Percentiles rank a stretch among this genome's conserved stretches.
These are phyloP conservation scores for Macadamia tetraphylla DNA, from an alignment of 164 flowering plant species.

Conservation along the genomic window DNA sequence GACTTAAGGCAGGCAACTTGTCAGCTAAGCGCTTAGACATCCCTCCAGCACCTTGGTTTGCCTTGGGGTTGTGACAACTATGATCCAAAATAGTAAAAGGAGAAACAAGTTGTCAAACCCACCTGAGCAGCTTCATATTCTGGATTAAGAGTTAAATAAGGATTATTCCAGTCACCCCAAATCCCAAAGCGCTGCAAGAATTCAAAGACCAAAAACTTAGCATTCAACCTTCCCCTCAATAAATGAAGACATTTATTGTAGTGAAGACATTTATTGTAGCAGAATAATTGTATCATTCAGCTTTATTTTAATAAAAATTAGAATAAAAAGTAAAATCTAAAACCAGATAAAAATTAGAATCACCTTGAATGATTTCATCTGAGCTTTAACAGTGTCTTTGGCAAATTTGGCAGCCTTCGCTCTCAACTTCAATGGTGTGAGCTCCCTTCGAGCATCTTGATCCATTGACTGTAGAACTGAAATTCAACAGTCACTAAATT, in stretches of 20 bases:
- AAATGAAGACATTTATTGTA: slow-evolving; percentile 1
- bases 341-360: slow-evolving; percentile 6
- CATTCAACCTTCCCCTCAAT: not conserved
- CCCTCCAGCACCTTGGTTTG: too few species aligned
- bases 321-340: not conserved
- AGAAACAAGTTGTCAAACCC: slow-evolving; percentile 6
- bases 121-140: slow-evolving; percentile 99
- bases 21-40: too few species aligned
- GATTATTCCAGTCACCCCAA: slow-evolving; percentile 93
- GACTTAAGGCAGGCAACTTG: too few species aligned
- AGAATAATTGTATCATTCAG: not conserved
- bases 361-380: slow-evolving; percentile 96
- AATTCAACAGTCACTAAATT: slow-evolving; percentile 11
- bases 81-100: not conserved
- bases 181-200: slow-evolving; percentile 82
- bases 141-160: slow-evolving; percentile 88
- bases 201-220: slow-evolving; percentile 5
- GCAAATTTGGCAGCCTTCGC: slow-evolving; percentile 95
- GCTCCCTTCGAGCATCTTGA: slow-evolving; percentile 73
- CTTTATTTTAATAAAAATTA: not conserved
- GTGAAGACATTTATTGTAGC: slow-evolving; percentile 4
- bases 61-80: too few species aligned
- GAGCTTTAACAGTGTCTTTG: slow-evolving; percentile 71
- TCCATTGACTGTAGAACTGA: slow-evolving; percentile 96
- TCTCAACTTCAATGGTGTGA: slow-evolving; percentile 84